phyloP scores from a whole-genome alignment of 2,329 filamentous ascomycete species.

The Juglanconis juglandina region DNA sequence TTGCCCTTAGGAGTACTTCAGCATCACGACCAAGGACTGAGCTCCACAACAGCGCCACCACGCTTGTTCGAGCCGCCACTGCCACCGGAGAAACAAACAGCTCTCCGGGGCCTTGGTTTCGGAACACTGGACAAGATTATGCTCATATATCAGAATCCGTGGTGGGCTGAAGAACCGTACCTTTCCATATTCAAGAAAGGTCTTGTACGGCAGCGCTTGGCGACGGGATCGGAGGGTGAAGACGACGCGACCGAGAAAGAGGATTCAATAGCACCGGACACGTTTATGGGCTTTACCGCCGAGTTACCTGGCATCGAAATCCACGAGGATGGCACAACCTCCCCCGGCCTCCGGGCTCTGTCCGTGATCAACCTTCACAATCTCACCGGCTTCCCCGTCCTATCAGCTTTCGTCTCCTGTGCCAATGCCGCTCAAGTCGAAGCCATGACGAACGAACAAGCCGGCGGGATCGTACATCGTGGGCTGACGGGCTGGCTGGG shows the following conservation, averaged over 20 bases:
- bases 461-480: slow-evolving; percentile 1
- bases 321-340: not conserved
- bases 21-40: not conserved
- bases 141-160: slow-evolving; percentile 4
- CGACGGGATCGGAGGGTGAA: not conserved
- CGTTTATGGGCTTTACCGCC: slow-evolving; percentile 4
- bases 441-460: slow-evolving; percentile 7
- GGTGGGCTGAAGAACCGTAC: slow-evolving; percentile 9
- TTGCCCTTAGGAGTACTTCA: slow-evolving; percentile 9
- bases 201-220: not conserved
- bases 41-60: not conserved
- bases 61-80: slow-evolving; percentile 3
- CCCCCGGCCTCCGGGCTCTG: not conserved
- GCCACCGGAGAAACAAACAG: not conserved
- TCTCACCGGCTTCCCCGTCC: slow-evolving; percentile 8
- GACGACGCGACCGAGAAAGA: not conserved
- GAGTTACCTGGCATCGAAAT: slow-evolving; percentile 6
- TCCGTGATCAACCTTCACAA: slow-evolving; percentile 5
- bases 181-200: not conserved
- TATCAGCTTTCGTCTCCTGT: slow-evolving; percentile 11
- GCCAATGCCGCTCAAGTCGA: slow-evolving; percentile 3
- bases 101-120: slow-evolving; percentile 4
- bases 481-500: slow-evolving; percentile 7
- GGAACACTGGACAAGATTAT: slow-evolving; percentile 12
- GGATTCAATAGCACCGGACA: not conserved